These are phyloP conservation scores for Phytophthora colocasiae DNA, from an alignment of 352 stramenopile species.

Conservation along the genomic window DNA sequence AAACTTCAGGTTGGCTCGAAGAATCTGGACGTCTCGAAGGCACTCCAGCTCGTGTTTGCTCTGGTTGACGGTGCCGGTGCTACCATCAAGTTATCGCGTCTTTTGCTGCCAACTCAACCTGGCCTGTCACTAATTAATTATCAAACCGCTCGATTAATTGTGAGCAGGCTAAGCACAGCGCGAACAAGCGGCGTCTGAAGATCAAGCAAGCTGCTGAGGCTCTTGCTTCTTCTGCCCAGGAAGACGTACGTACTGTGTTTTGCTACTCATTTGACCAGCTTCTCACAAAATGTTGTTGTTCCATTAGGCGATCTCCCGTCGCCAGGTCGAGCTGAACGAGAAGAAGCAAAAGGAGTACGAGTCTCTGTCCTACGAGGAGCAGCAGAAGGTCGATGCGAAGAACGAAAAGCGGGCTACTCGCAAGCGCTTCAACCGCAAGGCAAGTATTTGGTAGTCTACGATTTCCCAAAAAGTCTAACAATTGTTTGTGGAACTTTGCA, in stretches of 20 bases:
- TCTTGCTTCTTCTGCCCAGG: conserved; percentile 30
- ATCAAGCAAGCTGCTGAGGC: conserved; percentile 60
- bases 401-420: conserved; percentile 75
- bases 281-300: background rate
- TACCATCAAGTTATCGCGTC: conserved; percentile 76
- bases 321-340: conserved; percentile 63
- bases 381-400: conserved; percentile 78
- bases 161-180: conserved; percentile 69
- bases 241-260: conserved; percentile 35
- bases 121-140: background rate
- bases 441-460: conserved; percentile 8
- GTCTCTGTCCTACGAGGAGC: conserved; percentile 80
- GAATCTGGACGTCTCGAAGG: conserved; percentile 60
- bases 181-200: conserved; percentile 79
- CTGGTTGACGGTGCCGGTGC: conserved; percentile 72
- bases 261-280: background rate
- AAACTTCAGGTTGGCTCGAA: conserved; percentile 71
- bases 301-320: conserved; percentile 54
- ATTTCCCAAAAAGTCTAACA: background rate
- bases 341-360: conserved; percentile 87
- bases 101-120: conserved; percentile 6
- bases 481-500: conserved; percentile 3
- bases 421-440: conserved; percentile 78
- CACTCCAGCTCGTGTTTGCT: conserved; percentile 52
- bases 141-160: background rate